Percentiles rank a stretch among this genome's conserved stretches.
Conservation (phyloP, 441 rosid species). For the Oxalis stricta region DNA sequence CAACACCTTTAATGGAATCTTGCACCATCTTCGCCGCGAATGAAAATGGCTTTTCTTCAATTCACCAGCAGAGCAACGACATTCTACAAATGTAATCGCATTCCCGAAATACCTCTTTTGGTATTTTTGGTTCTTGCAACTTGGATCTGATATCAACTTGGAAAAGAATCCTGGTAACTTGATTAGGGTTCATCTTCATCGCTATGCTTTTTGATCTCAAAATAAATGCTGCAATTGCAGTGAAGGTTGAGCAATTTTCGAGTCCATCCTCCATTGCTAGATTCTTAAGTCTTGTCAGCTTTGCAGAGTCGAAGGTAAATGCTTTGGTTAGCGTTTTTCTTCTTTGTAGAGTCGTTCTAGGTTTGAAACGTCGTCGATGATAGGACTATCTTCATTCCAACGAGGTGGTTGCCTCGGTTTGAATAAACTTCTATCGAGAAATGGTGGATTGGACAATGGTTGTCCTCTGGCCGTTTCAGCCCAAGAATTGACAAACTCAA, state of each 20-base stretch:
- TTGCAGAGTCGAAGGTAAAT: conserved; percentile 9
- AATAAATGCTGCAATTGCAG: conserved; percentile 12
- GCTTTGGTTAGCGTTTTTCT: conserved; percentile 2
- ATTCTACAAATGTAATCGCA: neutral
- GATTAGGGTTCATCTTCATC: conserved; percentile 13
- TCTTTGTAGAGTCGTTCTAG: neutral
- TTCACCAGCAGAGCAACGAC: conserved; percentile 6
- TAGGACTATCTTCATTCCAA: neutral
- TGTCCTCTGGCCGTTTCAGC: conserved; percentile 13
- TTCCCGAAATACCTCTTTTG: conserved; percentile 12
- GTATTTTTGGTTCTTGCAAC: conserved; percentile 5
- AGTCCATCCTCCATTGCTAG: conserved; percentile 9
- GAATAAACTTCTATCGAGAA: conserved; percentile 14
- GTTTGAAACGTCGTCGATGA: conserved; percentile 1
- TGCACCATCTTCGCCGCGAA: conserved; percentile 10
- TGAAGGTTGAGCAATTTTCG: conserved; percentile 12
- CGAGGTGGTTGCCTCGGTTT: conserved; percentile 3
- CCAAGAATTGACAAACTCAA: conserved; percentile 20
- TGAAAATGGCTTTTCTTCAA: conserved; percentile 11
- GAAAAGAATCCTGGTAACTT: conserved; percentile 11
- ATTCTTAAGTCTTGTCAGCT: conserved; percentile 10
- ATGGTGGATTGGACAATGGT: conserved; percentile 7
- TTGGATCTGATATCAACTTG: conserved; percentile 8
- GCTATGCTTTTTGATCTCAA: conserved; percentile 16
- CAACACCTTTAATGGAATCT: conserved; percentile 6